Percentiles rank a stretch among this genome's conserved stretches.
Conservation (phyloP, 129 eudicot species). For the Ambrosia trifida region DNA sequence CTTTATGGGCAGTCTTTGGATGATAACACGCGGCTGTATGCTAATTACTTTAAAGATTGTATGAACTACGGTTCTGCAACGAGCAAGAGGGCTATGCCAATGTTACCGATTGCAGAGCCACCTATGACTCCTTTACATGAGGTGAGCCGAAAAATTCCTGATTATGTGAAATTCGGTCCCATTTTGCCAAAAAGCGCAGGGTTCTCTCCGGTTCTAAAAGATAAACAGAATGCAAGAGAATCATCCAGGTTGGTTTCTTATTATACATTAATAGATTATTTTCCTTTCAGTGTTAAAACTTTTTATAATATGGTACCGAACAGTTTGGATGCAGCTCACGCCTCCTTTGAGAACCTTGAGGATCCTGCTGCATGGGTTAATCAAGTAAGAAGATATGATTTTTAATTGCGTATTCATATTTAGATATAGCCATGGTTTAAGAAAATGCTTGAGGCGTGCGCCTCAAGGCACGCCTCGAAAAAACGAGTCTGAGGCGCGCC, state of each 20-base stretch:
- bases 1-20: conserved; percentile 72
- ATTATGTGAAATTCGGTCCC: conserved; percentile 77
- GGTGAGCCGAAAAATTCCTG: conserved; percentile 67
- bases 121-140: conserved; percentile 88
- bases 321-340: conserved; percentile 48
- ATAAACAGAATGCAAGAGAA: conserved; percentile 42
- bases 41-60: conserved; percentile 71
- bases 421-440: background rate
- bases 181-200: conserved; percentile 86
- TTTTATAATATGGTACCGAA: conserved; percentile 21
- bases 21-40: conserved; percentile 69
- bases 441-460: too few species aligned
- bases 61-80: conserved; percentile 51
- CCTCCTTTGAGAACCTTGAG: conserved; percentile 45
- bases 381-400: conserved; percentile 36
- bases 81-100: conserved; percentile 52
- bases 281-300: too few species aligned
- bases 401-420: conserved; percentile 10
- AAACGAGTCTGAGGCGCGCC: too few species aligned
- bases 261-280: background rate
- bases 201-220: conserved; percentile 54
- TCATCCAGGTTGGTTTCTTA: conserved; percentile 54
- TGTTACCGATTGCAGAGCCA: conserved; percentile 81
- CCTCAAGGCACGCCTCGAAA: too few species aligned
- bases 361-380: conserved; percentile 54